Conservation (phyloP, 2,329 filamentous ascomycete genomes). For the Aspergillus fischeri region DNA sequence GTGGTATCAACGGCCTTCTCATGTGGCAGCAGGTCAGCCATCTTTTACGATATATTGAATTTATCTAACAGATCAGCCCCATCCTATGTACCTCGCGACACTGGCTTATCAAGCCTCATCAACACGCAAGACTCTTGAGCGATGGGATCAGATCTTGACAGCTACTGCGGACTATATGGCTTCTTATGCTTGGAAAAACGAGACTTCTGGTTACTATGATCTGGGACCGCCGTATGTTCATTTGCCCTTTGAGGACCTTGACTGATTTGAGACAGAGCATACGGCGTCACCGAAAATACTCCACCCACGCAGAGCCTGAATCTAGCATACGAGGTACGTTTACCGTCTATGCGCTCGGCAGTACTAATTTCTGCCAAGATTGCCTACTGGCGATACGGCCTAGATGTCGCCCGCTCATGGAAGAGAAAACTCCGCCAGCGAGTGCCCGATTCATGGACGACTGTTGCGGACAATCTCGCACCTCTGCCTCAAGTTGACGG, state of each 20-base stretch:
- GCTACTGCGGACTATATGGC: constrained; percentile 13
- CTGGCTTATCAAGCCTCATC: constrained; percentile 10
- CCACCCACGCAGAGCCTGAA: constrained; percentile 6
- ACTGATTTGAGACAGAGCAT: constrained; percentile 3
- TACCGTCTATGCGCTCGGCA: no score
- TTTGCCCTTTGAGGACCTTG: neutral
- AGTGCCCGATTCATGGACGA: constrained; percentile 3
- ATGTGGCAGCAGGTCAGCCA: constrained; percentile 12
- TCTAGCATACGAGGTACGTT: constrained; percentile 11
- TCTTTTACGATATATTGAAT: no score
- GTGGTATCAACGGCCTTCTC: constrained; percentile 12
- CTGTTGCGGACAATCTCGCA: constrained; percentile 4
- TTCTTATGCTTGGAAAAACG: constrained; percentile 12
- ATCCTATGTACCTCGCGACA: constrained; percentile 12
- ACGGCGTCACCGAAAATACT: constrained; percentile 15
- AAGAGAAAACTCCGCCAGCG: constrained; percentile 4
- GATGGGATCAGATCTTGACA: constrained; percentile 10
- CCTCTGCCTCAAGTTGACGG: constrained; percentile 5
- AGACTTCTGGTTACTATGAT: constrained; percentile 11
- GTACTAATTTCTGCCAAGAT: neutral
- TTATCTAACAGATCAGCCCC: constrained; percentile 3
- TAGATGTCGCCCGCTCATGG: constrained; percentile 9
- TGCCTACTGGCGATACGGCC: constrained; percentile 13
- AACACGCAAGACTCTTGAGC: constrained; percentile 1
- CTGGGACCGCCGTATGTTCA: constrained; percentile 10